Percentiles rank a stretch among this genome's conserved stretches.
Conservation (phyloP, 176 grass and related monocot species). For the Leersia perrieri region DNA sequence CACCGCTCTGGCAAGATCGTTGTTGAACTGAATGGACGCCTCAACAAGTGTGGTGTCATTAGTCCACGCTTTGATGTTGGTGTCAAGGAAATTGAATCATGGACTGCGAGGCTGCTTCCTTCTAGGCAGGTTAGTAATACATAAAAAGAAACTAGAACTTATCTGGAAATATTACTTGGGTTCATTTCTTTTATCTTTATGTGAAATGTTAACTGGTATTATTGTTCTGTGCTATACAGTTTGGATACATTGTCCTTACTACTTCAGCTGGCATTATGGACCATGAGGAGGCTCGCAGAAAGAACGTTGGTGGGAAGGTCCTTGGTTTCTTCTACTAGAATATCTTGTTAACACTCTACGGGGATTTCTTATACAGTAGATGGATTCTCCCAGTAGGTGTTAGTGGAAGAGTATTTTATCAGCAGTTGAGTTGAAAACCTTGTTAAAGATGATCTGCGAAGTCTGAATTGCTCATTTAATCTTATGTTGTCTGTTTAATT, state of each 20-base stretch:
- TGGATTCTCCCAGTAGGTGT: not conserved
- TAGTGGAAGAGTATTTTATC: not conserved
- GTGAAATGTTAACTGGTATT: not conserved
- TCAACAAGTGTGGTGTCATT: constrained; percentile 74
- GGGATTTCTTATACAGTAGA: not conserved
- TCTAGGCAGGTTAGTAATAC: constrained; percentile 48
- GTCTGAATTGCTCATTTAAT: not conserved
- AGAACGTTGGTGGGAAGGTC: constrained; percentile 76
- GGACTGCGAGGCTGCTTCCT: constrained; percentile 60
- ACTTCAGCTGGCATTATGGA: constrained; percentile 85
- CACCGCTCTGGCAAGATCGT: constrained; percentile 62
- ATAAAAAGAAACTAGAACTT: not conserved
- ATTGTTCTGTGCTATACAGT: constrained; percentile 36
- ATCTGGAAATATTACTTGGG: not conserved
- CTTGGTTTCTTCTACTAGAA: constrained; percentile 70
- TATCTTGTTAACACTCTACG: not conserved
- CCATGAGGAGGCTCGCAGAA: constrained; percentile 73
- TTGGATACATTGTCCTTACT: constrained; percentile 76
- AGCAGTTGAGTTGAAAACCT: not conserved
- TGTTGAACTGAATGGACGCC: constrained; percentile 60
- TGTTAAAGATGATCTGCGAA: not conserved
- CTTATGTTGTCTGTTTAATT: not conserved
- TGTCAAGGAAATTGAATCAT: constrained; percentile 67
- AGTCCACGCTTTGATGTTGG: constrained; percentile 72
- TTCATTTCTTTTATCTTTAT: not conserved